Conservation (phyloP, 2,329 filamentous ascomycete genomes). For the Botrytis paeoniae region DNA sequence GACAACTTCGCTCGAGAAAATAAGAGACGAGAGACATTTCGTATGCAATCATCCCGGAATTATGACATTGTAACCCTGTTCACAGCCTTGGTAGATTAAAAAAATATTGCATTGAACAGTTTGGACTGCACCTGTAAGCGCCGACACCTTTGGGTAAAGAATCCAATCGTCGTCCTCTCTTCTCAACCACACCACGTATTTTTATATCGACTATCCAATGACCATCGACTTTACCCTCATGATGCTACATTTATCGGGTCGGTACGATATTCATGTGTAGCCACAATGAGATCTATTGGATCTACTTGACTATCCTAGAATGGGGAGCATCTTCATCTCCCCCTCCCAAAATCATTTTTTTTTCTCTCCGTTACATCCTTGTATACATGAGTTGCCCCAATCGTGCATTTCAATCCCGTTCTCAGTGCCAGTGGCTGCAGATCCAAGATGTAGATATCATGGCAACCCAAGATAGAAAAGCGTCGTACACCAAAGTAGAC, state of each 20-base stretch:
- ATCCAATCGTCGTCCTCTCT: not conserved
- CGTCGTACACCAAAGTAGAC: not conserved
- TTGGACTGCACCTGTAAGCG: slow-evolving; percentile 7
- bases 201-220: not conserved
- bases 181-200: not conserved
- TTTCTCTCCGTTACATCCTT: not conserved
- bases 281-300: slow-evolving; percentile 8
- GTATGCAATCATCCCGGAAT: not conserved
- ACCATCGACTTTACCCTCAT: not conserved
- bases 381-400: not conserved
- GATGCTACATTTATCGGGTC: not conserved
- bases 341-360: not conserved
- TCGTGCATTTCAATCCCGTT: slow-evolving; percentile 6
- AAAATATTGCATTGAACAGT: not conserved
- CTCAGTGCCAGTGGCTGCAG: not conserved
- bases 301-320: not conserved
- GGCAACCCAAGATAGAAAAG: slow-evolving; percentile 2
- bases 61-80: slow-evolving; percentile 1
- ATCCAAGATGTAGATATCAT: slow-evolving; percentile 3
- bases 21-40: not conserved
- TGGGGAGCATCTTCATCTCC: not conserved
- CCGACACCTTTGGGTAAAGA: slow-evolving; percentile 2
- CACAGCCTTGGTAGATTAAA: not conserved
- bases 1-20: not conserved
- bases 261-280: not conserved